Conservation (phyloP, 1,284 basidiomycete genomes). For the Trametes sp. region DNA sequence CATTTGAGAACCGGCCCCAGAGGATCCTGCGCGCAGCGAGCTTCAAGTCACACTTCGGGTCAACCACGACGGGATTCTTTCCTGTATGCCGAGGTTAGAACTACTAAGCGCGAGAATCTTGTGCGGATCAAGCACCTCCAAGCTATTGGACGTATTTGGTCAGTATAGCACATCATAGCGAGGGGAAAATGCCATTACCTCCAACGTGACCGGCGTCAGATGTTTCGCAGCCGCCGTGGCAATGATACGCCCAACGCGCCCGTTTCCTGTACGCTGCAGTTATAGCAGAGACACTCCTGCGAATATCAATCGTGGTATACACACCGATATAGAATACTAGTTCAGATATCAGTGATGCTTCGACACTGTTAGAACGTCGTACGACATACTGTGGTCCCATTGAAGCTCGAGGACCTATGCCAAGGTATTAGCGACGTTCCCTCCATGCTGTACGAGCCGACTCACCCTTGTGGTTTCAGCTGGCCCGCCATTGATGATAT, state of each 20-base stretch:
- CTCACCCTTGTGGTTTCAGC: conserved; percentile 72
- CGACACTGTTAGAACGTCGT: neutral
- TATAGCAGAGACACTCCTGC: neutral
- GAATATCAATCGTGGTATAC: conserved; percentile 34
- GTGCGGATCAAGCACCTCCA: neutral
- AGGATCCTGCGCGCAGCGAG: conserved; percentile 69
- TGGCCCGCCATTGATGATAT: conserved; percentile 77
- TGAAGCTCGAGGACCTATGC: neutral
- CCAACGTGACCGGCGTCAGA: conserved; percentile 84
- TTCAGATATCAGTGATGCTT: neutral
- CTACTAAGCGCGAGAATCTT: too few species aligned
- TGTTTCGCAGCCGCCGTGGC: conserved; percentile 84
- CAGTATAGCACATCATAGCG: too few species aligned
- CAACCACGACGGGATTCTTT: conserved; percentile 86
- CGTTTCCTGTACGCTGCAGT: conserved; percentile 53
- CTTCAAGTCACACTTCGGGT: conserved; percentile 69
- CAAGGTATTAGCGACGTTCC: neutral
- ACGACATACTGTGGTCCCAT: neutral
- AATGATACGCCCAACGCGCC: conserved; percentile 79
- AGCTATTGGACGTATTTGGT: too few species aligned
- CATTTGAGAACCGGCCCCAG: conserved; percentile 83
- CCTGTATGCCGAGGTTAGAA: conserved; percentile 51
- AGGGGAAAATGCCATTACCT: conserved; percentile 49
- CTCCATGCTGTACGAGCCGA: neutral
- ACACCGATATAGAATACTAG: conserved; percentile 64